Evolutionary conservation across 2,329 filamentous ascomycete species (phyloP).

Genomic region (Colletotrichum siamense): DNA sequence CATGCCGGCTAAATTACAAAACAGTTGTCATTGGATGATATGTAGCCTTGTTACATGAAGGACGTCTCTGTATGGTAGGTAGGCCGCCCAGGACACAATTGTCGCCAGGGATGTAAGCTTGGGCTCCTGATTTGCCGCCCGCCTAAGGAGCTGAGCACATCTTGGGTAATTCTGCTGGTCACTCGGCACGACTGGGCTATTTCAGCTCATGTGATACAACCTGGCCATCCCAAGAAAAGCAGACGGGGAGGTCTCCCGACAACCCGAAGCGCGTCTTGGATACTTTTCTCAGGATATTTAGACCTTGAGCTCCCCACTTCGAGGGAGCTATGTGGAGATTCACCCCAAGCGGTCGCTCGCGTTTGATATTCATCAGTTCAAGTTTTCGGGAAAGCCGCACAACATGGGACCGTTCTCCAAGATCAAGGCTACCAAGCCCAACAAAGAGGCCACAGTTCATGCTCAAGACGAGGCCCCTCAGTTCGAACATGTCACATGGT

Average conservation of each 20-base stretch:
- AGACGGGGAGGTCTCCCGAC: background rate
- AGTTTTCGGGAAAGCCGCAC: background rate
- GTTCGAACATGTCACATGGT: slow-evolving; percentile 58
- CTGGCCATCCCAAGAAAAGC: background rate
- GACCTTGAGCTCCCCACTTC: background rate
- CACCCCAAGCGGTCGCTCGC: background rate
- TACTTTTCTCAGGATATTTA: background rate
- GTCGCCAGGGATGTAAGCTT: background rate
- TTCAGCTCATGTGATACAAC: background rate
- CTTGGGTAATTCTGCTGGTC: background rate
- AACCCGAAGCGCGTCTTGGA: background rate
- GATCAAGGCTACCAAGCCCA: slow-evolving; percentile 7
- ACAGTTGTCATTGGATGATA: background rate
- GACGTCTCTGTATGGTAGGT: slow-evolving; percentile 1
- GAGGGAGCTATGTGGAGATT: background rate
- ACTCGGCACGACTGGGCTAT: background rate
- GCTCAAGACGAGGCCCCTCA: slow-evolving; percentile 54
- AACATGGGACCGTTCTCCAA: background rate
- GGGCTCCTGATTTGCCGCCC: background rate
- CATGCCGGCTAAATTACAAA: background rate
- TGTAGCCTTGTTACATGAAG: background rate
- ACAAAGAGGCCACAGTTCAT: background rate
- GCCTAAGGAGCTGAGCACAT: too few relatives aligned
- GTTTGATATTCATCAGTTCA: fast-evolving
- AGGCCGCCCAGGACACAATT: background rate